These are phyloP conservation scores for Chaetomium sp. DNA, from an alignment of 2,329 filamentous ascomycete genomes.

Conservation along the genomic window DNA sequence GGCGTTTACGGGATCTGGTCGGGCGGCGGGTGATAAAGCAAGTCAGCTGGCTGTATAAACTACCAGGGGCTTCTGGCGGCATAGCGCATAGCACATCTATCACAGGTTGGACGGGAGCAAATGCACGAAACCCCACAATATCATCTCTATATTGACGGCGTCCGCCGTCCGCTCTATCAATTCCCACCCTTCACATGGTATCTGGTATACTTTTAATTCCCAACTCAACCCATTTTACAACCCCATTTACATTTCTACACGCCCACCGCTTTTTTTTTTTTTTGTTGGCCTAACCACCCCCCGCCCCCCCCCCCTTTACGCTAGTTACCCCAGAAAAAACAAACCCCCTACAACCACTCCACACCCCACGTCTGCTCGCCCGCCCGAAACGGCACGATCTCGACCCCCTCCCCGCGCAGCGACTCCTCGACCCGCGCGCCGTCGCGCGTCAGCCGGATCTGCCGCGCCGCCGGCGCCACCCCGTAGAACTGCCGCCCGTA, in stretches of 20 bases:
- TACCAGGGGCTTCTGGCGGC: background rate
- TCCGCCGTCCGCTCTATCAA: background rate
- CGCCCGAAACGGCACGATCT: conserved; percentile 67
- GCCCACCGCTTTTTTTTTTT: background rate
- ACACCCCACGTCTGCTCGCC: conserved; percentile 63
- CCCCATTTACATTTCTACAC: background rate
- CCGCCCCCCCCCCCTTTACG: too few relatives aligned
- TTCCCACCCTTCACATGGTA: background rate
- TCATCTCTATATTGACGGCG: background rate
- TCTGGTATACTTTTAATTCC: background rate
- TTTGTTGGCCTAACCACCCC: background rate
- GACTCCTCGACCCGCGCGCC: conserved; percentile 57
- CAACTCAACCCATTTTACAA: background rate
- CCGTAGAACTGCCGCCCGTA: conserved; percentile 59
- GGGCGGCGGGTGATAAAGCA: background rate
- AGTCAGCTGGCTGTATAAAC: background rate
- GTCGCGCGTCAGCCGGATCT: conserved; percentile 59
- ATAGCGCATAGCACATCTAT: background rate
- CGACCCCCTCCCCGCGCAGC: conserved; percentile 57
- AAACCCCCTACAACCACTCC: conserved; percentile 45
- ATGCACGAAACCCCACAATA: background rate
- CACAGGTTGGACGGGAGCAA: background rate
- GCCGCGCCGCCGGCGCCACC: conserved; percentile 54
- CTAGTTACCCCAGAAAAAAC: too few relatives aligned
- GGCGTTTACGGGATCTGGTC: background rate